Percentiles rank a stretch among this genome's conserved stretches.
Conservation (phyloP, 164 flowering plant genomes). For the Piper betle region DNA sequence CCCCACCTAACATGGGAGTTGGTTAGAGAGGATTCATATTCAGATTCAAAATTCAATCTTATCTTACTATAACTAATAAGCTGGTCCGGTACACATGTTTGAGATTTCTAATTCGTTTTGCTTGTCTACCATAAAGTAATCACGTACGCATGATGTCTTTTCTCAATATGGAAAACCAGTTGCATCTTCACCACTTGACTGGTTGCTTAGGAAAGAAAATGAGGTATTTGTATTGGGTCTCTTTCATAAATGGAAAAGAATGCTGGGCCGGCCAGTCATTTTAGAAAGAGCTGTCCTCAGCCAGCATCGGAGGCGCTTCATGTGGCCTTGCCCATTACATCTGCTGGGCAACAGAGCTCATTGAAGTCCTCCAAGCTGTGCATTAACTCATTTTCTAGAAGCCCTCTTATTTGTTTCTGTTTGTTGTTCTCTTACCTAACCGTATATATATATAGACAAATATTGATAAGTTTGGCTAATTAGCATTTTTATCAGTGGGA, state of each 20-base stretch:
- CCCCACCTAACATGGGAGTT: too few relatives aligned
- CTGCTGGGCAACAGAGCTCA: neutral
- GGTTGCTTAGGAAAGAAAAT: neutral
- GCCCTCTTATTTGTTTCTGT: neutral
- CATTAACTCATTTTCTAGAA: neutral
- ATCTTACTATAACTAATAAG: too few relatives aligned
- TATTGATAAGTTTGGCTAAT: neutral
- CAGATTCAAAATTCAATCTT: too few relatives aligned
- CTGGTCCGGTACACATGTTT: too few relatives aligned
- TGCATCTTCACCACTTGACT: neutral
- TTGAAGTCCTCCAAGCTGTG: neutral
- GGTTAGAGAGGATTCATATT: too few relatives aligned
- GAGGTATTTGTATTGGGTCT: neutral
- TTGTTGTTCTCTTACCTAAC: neutral
- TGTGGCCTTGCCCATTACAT: neutral
- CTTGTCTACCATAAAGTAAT: too few relatives aligned
- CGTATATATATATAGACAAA: neutral
- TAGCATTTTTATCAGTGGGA: neutral
- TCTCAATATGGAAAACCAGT: neutral
- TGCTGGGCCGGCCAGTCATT: neutral
- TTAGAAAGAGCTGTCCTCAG: neutral
- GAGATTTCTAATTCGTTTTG: too few relatives aligned
- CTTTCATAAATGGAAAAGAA: neutral
- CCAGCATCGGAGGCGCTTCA: neutral
- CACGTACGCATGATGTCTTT: too few relatives aligned